Conservation (phyloP, 306 rosid genomes). For the Heteromeles arbutifolia region DNA sequence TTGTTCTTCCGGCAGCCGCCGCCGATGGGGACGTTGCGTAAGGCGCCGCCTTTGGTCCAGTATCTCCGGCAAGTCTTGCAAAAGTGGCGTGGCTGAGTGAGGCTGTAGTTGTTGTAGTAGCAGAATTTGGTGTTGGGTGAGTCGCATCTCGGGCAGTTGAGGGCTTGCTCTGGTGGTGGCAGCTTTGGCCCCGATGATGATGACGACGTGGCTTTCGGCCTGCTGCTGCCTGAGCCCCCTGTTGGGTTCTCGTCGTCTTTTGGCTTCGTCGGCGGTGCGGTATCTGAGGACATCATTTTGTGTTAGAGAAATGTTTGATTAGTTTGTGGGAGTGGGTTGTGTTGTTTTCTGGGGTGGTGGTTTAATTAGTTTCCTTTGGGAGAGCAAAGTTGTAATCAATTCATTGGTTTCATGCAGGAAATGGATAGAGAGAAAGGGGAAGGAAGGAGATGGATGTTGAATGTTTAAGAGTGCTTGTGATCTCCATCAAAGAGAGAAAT, state of each 20-base stretch:
- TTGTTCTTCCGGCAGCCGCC: slow-evolving; percentile 95
- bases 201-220: not conserved
- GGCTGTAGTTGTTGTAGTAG: slow-evolving; percentile 96
- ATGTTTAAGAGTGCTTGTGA: slow-evolving; percentile 63
- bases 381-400: slow-evolving; percentile 46
- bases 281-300: slow-evolving; percentile 47
- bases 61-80: slow-evolving; percentile 94
- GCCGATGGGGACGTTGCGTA: slow-evolving; percentile 84
- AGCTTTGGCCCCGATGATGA: not conserved
- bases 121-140: slow-evolving; percentile 96
- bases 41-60: slow-evolving; percentile 95
- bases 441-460: slow-evolving; percentile 18
- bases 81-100: slow-evolving; percentile 89
- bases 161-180: slow-evolving; percentile 37
- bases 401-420: slow-evolving; percentile 71
- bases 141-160: slow-evolving; percentile 81
- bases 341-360: not conserved
- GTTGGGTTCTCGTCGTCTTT: slow-evolving; percentile 31
- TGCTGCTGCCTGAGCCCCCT: slow-evolving; percentile 16
- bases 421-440: slow-evolving; percentile 19
- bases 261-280: slow-evolving; percentile 24
- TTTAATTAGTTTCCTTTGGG: slow-evolving; percentile 48
- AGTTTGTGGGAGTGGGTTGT: not conserved
- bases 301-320: not conserved
- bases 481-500: slow-evolving; percentile 47